phyloP scores from a whole-genome alignment of 345 rosid species.

The Sonneratia alba region DNA sequence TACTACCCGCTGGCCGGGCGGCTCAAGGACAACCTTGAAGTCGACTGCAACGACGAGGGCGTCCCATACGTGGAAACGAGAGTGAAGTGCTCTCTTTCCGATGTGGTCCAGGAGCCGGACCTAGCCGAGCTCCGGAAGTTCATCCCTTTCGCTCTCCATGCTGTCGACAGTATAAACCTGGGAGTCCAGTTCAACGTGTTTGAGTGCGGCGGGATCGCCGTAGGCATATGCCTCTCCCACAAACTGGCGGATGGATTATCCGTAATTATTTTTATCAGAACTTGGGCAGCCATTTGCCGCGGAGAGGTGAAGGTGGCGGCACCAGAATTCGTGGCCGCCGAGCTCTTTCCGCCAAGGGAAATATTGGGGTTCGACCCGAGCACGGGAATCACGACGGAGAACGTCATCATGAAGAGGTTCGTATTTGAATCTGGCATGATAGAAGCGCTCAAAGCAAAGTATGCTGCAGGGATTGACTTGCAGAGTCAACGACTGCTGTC shows the following conservation, averaged over 20 bases:
- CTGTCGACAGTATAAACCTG: not conserved
- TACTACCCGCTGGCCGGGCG: conserved; percentile 49
- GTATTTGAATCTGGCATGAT: conserved; percentile 14
- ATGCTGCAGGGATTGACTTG: not conserved
- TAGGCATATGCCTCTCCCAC: conserved; percentile 25
- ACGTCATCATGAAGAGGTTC: conserved; percentile 20
- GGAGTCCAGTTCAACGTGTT: conserved; percentile 31
- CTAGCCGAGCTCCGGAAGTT: conserved; percentile 10
- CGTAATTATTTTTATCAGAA: conserved; percentile 12
- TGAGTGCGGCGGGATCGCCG: conserved; percentile 23
- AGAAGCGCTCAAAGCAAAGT: conserved; percentile 14
- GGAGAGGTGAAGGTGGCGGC: conserved; percentile 10
- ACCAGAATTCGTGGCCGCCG: conserved; percentile 18
- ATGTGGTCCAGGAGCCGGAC: conserved; percentile 19
- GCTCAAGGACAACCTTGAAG: conserved; percentile 17
- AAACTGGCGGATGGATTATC: conserved; percentile 22
- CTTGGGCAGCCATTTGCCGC: conserved; percentile 22
- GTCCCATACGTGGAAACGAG: conserved; percentile 24
- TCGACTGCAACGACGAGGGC: conserved; percentile 42
- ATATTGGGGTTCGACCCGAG: conserved; percentile 10
- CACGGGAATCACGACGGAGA: conserved; percentile 3
- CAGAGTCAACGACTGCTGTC: conserved; percentile 11
- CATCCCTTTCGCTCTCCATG: conserved; percentile 16
- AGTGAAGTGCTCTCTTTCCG: conserved; percentile 17
- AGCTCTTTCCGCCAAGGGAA: conserved; percentile 22